A percentile compares a stretch with the other conserved stretches of the same genome.
phyloP scores from a whole-genome alignment of 306 rosid species.

The Prunus davidiana region DNA sequence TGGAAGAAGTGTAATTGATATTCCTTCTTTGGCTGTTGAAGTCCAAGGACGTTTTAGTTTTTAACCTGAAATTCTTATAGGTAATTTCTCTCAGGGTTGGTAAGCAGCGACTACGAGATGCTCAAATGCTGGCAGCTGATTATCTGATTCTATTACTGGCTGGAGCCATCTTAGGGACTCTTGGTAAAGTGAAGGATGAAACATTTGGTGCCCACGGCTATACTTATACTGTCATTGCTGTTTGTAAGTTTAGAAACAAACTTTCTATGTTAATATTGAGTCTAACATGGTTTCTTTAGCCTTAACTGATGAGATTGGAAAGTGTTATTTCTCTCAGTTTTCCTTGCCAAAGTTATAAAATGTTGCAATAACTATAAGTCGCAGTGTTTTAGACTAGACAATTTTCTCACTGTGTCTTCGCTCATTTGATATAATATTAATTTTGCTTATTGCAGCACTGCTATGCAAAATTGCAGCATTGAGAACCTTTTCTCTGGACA shows the following conservation, averaged over 20 bases:
- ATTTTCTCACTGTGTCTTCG: constrained; percentile 10
- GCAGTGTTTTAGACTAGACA: neutral
- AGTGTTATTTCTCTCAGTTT: neutral
- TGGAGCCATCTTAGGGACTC: constrained; percentile 78
- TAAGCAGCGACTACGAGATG: constrained; percentile 80
- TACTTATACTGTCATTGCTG: constrained; percentile 74
- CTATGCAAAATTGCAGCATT: constrained; percentile 37
- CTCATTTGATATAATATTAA: constrained; percentile 1
- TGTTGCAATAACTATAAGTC: neutral
- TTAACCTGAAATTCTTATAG: constrained; percentile 18
- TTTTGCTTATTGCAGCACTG: constrained; percentile 30
- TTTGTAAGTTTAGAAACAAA: constrained; percentile 48
- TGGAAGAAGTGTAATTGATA: neutral
- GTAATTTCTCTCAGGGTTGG: constrained; percentile 49
- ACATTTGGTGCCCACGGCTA: constrained; percentile 69
- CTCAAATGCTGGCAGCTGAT: constrained; percentile 52
- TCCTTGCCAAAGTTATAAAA: constrained; percentile 1
- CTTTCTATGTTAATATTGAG: neutral
- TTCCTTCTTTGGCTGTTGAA: constrained; percentile 6
- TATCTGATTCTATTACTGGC: constrained; percentile 74
- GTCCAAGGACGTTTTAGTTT: neutral
- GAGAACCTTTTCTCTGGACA: constrained; percentile 45
- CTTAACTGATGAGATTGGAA: neutral
- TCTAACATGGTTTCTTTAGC: neutral
- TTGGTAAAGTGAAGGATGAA: constrained; percentile 65